Evolutionary conservation across 1,139 yeast genomes (phyloP), one percentile per base, ranked within the genome.

Genomic region (Casaregolazyma lundiana): DNA sequence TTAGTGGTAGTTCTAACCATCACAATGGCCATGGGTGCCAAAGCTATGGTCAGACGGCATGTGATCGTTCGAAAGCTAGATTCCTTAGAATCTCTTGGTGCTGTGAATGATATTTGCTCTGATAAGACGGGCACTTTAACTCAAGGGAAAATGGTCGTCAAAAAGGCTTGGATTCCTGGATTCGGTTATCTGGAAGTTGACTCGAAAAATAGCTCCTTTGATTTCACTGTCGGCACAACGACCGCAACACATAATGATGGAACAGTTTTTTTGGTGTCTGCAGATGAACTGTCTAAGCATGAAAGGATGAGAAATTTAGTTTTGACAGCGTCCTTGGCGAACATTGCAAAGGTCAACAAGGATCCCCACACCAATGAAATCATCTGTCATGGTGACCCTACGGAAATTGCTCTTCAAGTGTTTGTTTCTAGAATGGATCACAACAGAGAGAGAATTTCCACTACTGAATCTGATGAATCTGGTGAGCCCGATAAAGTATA

Each of bases 1-100:
- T 72, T 85, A 56, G 82, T 84, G 50, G 94, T 84, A 35, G 94
- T 85, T 17, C 74, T 85, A 51, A 84, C 94, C 13, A 84, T 85
- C 52, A 84, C 94, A 3, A 84, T 85, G 92, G 90, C 94, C 6
- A 83, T 84, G 51, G 94, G 94, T 19, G 85, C 94, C 34, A 83
- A 81, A 56, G 84, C 80, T 13, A 85, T 85, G 94, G 84, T 81
- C 36, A 65, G 68, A 42, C 76, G 82, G 58, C 71, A 83, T 59
- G 94, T 85, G 32, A 81, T 85, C 65, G 89, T 85, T 16, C 73
- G 94, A 59, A 84, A 82, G 57, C 72, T 85, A 50, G 92, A 84
- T 60, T 83, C 94, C 1, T 71, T 84, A 41, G 94, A 84, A 62
- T 89, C 89, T 20, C 71, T 84, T 39, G 94, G 94, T 20, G 84